Evolutionary conservation across 371 early-diverging fungal species (phyloP), one percentile per base, ranked within the genome.

Genomic region (Actinomucor elegans): DNA sequence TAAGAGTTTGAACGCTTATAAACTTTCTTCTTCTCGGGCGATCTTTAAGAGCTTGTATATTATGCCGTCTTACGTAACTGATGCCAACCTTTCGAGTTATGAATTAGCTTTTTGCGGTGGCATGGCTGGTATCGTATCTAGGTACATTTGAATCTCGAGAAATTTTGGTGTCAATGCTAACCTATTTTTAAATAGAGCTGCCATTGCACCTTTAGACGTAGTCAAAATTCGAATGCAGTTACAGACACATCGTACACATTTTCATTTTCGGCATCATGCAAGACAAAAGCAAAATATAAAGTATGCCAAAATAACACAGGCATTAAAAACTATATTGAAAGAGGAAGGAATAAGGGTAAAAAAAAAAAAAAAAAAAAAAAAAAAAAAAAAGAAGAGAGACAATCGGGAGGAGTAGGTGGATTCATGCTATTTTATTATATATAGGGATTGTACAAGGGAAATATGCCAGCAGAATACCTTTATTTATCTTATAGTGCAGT

Each of bases 391-490:
- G 20, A 14, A 18, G 2, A 18, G 15, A 20, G 11, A 15, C 18
- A 7, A 37, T 32, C 12, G 6, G 6, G 32, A 6, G 32, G 32
- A 12, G 32, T 32, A 32, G 24, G 6, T 0, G 4, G n/a, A 14
- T 27, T 15, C 11, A 42, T 42, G 42, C 5, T n/a, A 26, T 41
- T 9, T 17, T 11, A 21, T 20, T 38, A 20, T 23, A 24, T n/a
- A 44, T 41, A 91, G 83, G 95, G 89, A 4, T 72, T 94, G 11
- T 98, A 93, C 86, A 97, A 96, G 61, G 98, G 98, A 37, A 98
- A 98, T 51, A 66, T 90, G 68, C 80, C 94, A 2, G 98, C 97
- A 3, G 92, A 89, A 62, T 92, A 89, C 53, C 79, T 97, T 5
- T 97, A 97, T 66, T 59, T 95, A 37, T 73, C 88, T 0, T 98